phyloP scores from a whole-genome alignment of 441 rosid genomes.

The Erysimum pusillum region DNA sequence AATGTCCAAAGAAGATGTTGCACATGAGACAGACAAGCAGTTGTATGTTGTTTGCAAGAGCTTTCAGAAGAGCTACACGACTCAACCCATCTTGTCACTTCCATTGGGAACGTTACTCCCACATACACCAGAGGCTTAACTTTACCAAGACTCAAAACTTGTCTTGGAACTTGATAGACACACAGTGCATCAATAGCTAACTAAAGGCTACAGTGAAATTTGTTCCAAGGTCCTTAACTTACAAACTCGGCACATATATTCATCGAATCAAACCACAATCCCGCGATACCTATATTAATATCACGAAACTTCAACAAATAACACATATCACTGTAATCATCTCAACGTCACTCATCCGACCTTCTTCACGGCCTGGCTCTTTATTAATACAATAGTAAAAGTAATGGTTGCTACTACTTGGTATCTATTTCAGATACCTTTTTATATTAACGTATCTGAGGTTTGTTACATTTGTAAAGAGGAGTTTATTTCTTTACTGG shows the following conservation, averaged over 20 bases:
- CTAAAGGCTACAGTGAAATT: not conserved
- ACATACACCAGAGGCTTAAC: not conserved
- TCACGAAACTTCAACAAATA: constrained; percentile 18
- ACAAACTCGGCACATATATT: constrained; percentile 6
- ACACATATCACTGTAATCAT: not conserved
- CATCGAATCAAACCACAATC: not conserved
- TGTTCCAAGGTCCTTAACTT: not conserved
- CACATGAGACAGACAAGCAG: too few relatives aligned
- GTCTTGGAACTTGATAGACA: not conserved
- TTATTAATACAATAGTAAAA: constrained; percentile 24
- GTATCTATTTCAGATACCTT: constrained; percentile 30
- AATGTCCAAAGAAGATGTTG: too few relatives aligned
- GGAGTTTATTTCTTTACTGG: constrained; percentile 31
- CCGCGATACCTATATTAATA: not conserved
- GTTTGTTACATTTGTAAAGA: constrained; percentile 20
- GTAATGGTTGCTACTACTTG: not conserved
- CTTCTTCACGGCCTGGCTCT: constrained; percentile 2
- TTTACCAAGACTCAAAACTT: not conserved
- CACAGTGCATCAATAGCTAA: not conserved
- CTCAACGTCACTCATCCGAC: not conserved
- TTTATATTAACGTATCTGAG: not conserved
- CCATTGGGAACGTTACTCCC: too few relatives aligned
- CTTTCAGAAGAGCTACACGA: too few relatives aligned
- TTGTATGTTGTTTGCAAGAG: too few relatives aligned
- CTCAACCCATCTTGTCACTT: too few relatives aligned